Evolutionary conservation across 2,329 filamentous ascomycete genomes (phyloP), one percentile per base, ranked within the genome.

Genomic region (Aspergillus fumigatus): DNA sequence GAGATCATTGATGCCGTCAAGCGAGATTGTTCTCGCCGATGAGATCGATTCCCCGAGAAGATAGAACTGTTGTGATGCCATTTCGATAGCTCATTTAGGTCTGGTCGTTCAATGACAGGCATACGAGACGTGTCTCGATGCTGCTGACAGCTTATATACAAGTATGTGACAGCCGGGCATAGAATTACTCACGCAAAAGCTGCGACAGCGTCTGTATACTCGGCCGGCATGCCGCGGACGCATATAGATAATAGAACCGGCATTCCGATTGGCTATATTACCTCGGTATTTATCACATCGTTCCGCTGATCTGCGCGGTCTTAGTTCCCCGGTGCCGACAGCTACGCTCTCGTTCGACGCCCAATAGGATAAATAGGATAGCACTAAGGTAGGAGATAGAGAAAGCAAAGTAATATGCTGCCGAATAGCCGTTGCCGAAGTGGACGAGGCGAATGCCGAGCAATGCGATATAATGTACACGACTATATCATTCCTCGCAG

Each of bases 61-160:
- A 32, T 65, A 59, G 40, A 67, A 67, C 32, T 59, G 55, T 52
- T 62, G 59, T 11, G 53, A 43, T 49, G 62, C 45, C 64, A 67
- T 61, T 25, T 61, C 26, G 21, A 52, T 49, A 47, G 49, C 40
- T 17, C 14, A 6, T 14, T 35, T 35, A 35, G 4, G 11, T 17
- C 4, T 35, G 11, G 14, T 6, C 11, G 11, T 17, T 35, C 11
- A 35, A 4, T 35, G 1, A 35, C 4, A 35, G 11, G 41, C 25
- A 4, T 2, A 17, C 2, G 8, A 5, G 35, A 23, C 21, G 11
- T 5, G 41, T 25, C n/a, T 11, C 41, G 41, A 23, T 25, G 9
- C 2, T 6, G 41, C 1, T 35, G 32, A 35, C 32, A 38, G 23
- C 40, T 47, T 47, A 47, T 47, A 47, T 47, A 47, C 43, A 25